Conservation (phyloP, 2,329 filamentous ascomycete species). For the Stagonosporopsis tanaceti region DNA sequence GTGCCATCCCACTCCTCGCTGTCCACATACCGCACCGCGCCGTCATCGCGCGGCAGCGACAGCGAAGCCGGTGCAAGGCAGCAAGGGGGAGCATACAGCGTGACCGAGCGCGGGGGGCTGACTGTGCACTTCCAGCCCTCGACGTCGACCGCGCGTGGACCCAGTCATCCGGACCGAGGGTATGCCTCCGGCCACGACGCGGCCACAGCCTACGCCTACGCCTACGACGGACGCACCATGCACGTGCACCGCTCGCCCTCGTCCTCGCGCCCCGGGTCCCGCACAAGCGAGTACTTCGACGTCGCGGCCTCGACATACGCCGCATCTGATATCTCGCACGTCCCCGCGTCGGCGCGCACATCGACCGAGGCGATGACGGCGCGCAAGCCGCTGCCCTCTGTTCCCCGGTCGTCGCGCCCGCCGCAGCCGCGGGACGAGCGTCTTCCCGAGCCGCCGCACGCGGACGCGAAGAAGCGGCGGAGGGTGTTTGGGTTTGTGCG, state of each 20-base stretch:
- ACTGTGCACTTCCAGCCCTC: not conserved
- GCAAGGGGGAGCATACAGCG: not conserved
- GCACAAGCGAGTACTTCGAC: not conserved
- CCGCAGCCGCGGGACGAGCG: not conserved
- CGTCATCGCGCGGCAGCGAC: not conserved
- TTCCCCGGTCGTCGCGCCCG: not conserved
- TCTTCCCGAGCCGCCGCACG: not conserved
- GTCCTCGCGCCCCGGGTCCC: not conserved
- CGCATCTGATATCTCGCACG: not conserved
- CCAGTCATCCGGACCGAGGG: not conserved
- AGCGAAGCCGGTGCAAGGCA: not conserved
- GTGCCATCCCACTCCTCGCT: not conserved
- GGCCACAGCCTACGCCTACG: conserved; percentile 18
- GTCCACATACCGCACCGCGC: not conserved
- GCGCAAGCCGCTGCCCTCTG: not conserved
- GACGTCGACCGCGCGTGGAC: not conserved
- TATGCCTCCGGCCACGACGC: conserved; percentile 21
- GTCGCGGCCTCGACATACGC: not conserved
- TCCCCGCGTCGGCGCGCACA: not conserved
- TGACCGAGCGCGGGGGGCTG: not conserved
- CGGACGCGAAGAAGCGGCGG: conserved; percentile 3
- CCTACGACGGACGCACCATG: conserved; percentile 28
- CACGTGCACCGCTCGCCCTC: conserved; percentile 21
- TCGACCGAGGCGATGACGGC: not conserved
- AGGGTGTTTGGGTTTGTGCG: conserved; percentile 19